Base-by-base conservation (phyloP, 768 basidiomycete species). In the Boletus speciosus region DNA sequence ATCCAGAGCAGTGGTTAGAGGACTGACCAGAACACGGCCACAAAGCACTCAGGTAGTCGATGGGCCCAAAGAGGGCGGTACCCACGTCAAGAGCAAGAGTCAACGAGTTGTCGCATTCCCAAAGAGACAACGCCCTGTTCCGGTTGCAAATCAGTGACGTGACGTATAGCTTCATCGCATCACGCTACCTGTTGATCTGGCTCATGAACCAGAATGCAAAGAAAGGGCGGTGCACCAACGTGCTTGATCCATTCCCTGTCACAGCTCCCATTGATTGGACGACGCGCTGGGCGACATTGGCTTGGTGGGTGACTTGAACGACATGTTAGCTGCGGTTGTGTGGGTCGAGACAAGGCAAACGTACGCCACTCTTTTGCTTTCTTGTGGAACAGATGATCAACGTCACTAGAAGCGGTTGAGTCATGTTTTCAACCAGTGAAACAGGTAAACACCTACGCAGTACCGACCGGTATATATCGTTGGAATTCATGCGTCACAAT, bases 161-260 rank as follows among this genome's bases (percentile, higher is more conserved):
- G 54, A 49, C 48, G 19, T 14, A 40, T 40, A 45, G 23, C 32
- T 49, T 27, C 16, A 42, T 21, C 46, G 35, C 15, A 34, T 41
- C 42, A 50, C 66, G 67, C 49, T 52, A 81, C 83, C 82, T 77
- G 63, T 73, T 76, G 49, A 88, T 78, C 68, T 88, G 85, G 21
- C 78, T 78, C 84, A 86, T 85, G 63, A 89, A 87, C 86, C 85
- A 88, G 66, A 86, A 86, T 23, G 82, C 74, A 64, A 82, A 85
- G 64, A 85, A 85, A 10, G 87, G 87, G 52, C 86, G 72, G 15
- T 78, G 73, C 3, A 81, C 72, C 23, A 89, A 67, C 32, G 76
- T 66, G 55, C 81, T 78, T 38, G 69, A 61, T 21, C 65, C 63
- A 44, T 71, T 65, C 3, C 84, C 85, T 9, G 86, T 87, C 57